A percentile compares a stretch with the other conserved stretches of the same genome.
Evolutionary conservation across 352 stramenopile genomes (phyloP).

Genomic region (Plasmopara muralis): DNA sequence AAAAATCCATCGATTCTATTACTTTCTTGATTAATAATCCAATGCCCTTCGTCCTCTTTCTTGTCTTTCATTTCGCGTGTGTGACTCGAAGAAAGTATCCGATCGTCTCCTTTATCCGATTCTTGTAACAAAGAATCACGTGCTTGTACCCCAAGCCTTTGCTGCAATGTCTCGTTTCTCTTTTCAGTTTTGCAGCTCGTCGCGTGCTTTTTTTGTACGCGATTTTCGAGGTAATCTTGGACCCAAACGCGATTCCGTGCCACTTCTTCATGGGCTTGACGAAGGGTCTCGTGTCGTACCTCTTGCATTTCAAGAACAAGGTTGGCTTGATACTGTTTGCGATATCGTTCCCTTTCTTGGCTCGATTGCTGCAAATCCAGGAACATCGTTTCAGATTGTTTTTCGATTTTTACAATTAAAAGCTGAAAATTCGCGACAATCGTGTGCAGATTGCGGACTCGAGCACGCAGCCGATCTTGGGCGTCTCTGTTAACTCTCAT

Average conservation of each 20-base stretch:
- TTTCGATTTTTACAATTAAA: slow-evolving; percentile 44
- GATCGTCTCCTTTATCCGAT: too few species aligned
- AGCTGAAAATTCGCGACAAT: slow-evolving; percentile 43
- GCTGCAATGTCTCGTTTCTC: neutral
- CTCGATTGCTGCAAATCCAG: slow-evolving; percentile 41
- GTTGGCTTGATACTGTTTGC: slow-evolving; percentile 50
- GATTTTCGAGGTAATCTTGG: slow-evolving; percentile 32
- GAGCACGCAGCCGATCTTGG: slow-evolving; percentile 39
- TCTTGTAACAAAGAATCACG: too few species aligned
- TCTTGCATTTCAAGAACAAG: slow-evolving; percentile 63
- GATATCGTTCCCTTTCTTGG: slow-evolving; percentile 38
- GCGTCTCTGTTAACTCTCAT: slow-evolving; percentile 28
- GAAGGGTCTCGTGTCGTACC: slow-evolving; percentile 41
- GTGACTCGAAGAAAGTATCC: too few species aligned
- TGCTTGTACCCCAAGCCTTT: neutral
- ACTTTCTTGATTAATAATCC: too few species aligned
- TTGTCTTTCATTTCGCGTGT: too few species aligned
- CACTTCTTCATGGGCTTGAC: slow-evolving; percentile 47
- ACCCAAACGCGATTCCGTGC: slow-evolving; percentile 48
- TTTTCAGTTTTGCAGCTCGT: neutral
- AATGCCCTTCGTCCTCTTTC: too few species aligned
- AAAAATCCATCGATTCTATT: too few species aligned
- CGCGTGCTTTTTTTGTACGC: slow-evolving; percentile 6
- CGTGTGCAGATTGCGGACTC: slow-evolving; percentile 42
- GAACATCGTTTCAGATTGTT: slow-evolving; percentile 47